Evolutionary conservation across 768 basidiomycete genomes (phyloP).

Genomic region (Porphyrellus cyaneotinctus): DNA sequence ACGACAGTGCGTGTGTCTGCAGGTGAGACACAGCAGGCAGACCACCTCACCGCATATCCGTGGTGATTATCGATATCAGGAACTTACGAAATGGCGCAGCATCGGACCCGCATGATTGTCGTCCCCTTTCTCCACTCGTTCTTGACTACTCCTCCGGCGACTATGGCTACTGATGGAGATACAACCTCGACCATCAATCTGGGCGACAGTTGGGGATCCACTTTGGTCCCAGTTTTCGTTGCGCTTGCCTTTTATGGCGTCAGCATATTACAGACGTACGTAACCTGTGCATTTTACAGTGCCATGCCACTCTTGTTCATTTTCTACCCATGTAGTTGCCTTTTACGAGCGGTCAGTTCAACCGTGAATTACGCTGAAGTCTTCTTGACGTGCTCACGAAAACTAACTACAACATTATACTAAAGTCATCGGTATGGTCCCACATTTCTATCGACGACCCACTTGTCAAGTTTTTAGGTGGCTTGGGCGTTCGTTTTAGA

Average conservation of each 20-base stretch:
- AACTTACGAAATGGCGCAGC: constrained; percentile 11
- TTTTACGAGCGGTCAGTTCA: constrained; percentile 23
- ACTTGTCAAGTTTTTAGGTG: constrained; percentile 10
- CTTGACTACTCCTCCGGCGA: neutral
- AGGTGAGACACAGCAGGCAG: neutral
- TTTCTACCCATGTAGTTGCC: constrained; percentile 12
- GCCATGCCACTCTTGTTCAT: neutral
- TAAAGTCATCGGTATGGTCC: constrained; percentile 16
- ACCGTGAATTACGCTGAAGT: neutral
- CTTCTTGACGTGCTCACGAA: neutral
- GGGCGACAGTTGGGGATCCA: constrained; percentile 22
- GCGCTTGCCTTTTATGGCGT: constrained; percentile 23
- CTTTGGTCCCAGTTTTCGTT: constrained; percentile 17
- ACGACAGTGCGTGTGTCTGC: neutral
- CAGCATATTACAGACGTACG: constrained; percentile 26
- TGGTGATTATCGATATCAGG: constrained; percentile 6
- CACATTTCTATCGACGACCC: neutral
- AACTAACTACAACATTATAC: constrained; percentile 8
- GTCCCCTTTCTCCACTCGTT: neutral
- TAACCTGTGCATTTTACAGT: neutral
- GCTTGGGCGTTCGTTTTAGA: constrained; percentile 20
- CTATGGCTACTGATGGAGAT: constrained; percentile 11
- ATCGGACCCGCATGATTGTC: neutral
- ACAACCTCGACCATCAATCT: constrained; percentile 3
- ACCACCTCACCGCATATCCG: neutral